phyloP scores from a whole-genome alignment of 2,329 filamentous ascomycete genomes.

The Ophiostoma populinum region DNA sequence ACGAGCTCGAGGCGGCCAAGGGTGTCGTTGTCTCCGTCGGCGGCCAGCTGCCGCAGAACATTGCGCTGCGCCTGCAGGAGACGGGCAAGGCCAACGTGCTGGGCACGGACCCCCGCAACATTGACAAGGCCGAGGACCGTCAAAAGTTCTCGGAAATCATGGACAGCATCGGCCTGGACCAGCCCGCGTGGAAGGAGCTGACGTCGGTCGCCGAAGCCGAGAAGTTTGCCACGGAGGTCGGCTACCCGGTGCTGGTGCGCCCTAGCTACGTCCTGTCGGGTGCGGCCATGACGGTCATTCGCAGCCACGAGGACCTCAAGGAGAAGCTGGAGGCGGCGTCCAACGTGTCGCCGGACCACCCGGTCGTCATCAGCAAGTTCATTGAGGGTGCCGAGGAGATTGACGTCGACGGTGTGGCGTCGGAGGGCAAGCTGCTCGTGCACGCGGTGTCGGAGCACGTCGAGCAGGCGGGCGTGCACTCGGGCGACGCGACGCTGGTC shows the following conservation, averaged over 20 bases:
- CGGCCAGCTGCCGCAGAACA: constrained; percentile 93
- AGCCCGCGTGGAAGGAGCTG: constrained; percentile 95
- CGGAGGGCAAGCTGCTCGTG: constrained; percentile 67
- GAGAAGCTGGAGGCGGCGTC: constrained; percentile 86
- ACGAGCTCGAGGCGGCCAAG: constrained; percentile 70
- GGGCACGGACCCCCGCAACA: constrained; percentile 82
- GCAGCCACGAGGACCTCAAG: constrained; percentile 72
- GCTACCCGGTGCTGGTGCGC: constrained; percentile 88
- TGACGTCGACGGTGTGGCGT: constrained; percentile 85
- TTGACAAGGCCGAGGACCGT: constrained; percentile 94
- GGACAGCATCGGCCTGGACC: constrained; percentile 90
- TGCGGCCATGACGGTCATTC: constrained; percentile 96
- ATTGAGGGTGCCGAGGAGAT: constrained; percentile 95
- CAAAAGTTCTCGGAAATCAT: constrained; percentile 97
- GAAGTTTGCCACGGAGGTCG: constrained; percentile 66
- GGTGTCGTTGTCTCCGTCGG: constrained; percentile 93
- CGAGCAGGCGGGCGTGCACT: constrained; percentile 95
- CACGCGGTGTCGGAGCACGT: constrained; percentile 93
- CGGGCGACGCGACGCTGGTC: constrained; percentile 87
- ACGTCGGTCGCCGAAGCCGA: constrained; percentile 80
- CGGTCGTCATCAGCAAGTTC: constrained; percentile 96
- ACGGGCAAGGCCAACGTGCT: constrained; percentile 78
- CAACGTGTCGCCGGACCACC: constrained; percentile 86
- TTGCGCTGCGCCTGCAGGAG: constrained; percentile 85
- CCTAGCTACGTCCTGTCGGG: constrained; percentile 93